phyloP scores from a whole-genome alignment of 345 rosid genomes.

The Citrus sp. region DNA sequence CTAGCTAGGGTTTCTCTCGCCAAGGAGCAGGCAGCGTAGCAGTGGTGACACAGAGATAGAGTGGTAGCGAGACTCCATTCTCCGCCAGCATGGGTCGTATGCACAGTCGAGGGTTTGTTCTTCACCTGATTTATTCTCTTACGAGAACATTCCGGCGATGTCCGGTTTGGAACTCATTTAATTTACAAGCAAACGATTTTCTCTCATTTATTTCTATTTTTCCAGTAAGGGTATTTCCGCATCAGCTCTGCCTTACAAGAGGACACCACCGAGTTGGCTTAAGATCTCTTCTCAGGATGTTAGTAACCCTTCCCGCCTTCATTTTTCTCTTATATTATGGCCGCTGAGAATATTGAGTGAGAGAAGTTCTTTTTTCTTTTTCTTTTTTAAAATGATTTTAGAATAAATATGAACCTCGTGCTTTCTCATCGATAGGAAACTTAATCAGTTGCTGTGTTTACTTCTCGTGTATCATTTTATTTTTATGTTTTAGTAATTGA shows the following conservation, averaged over 20 bases:
- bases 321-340: not conserved
- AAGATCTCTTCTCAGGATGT: conserved; percentile 66
- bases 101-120: conserved; percentile 70
- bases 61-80: conserved; percentile 9
- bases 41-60: not conserved
- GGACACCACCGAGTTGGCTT: conserved; percentile 82
- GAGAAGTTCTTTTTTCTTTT: too few relatives aligned
- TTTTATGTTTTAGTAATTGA: not conserved
- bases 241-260: conserved; percentile 83
- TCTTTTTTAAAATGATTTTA: too few relatives aligned
- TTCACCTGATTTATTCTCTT: not conserved
- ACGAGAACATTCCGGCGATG: not conserved
- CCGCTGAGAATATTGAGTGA: not conserved
- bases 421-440: too few relatives aligned
- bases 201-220: not conserved
- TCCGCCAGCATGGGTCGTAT: conserved; percentile 74
- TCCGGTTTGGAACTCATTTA: not conserved
- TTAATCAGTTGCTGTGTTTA: not conserved
- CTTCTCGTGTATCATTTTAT: too few relatives aligned
- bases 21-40: not conserved
- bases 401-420: not conserved
- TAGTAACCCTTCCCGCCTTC: not conserved
- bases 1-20: conserved; percentile 25
- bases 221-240: conserved; percentile 82
- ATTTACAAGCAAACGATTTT: not conserved